These are phyloP conservation scores for Vaccinium vitisidaea DNA, from an alignment of 148 eudicot genomes.

Conservation along the genomic window DNA sequence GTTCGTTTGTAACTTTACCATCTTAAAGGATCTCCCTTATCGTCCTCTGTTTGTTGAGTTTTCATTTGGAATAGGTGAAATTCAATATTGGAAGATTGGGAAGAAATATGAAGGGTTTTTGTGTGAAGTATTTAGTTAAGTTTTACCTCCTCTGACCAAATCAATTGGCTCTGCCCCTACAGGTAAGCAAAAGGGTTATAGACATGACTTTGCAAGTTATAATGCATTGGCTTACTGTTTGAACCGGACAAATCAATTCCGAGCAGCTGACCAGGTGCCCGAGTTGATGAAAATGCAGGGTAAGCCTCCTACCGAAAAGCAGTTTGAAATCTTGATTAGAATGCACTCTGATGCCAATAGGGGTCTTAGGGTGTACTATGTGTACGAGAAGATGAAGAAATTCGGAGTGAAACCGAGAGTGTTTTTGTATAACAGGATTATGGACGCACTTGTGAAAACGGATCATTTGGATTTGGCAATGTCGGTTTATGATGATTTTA, in stretches of 20 bases:
- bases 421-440: constrained; percentile 75
- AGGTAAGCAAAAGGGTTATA: constrained; percentile 91
- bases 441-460: constrained; percentile 80
- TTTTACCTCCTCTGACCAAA: not conserved
- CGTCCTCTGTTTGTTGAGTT: not conserved
- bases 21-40: not conserved
- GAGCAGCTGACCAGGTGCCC: constrained; percentile 90
- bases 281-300: constrained; percentile 95
- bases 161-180: constrained; percentile 19
- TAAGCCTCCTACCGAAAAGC: constrained; percentile 80
- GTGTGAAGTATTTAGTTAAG: not conserved
- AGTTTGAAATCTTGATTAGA: constrained; percentile 88
- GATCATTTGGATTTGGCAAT: constrained; percentile 71
- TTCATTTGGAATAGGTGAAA: not conserved
- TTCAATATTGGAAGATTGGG: not conserved
- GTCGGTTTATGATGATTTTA: constrained; percentile 85
- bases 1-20: not conserved
- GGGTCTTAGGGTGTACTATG: constrained; percentile 82
- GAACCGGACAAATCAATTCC: constrained; percentile 64
- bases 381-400: constrained; percentile 93
- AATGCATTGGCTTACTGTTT: constrained; percentile 85
- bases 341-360: constrained; percentile 81
- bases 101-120: not conserved
- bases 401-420: constrained; percentile 81
- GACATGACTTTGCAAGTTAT: constrained; percentile 71